Base-by-base conservation (phyloP, 768 basidiomycete genomes). In the Sutorius australiensis region DNA sequence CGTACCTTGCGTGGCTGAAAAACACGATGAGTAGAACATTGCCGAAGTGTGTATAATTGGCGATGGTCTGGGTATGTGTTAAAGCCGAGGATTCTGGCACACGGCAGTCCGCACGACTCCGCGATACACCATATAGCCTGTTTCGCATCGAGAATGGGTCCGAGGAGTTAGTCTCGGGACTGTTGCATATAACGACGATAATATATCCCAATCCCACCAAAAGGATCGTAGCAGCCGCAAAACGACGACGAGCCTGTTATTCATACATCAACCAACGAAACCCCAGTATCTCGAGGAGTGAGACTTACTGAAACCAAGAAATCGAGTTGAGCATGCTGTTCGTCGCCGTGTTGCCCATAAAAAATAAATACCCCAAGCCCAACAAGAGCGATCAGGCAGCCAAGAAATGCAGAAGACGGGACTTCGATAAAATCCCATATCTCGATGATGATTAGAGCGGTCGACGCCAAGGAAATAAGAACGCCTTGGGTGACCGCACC, bases 1-100 rank as follows among this genome's bases (percentile, higher is more conserved):
- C 67, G 48, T 80, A 80, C 41, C 78, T 63, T 21, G 75, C 61
- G 51, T 80, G 78, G 44, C 77, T 79, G 51, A 80, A 80, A 65
- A 80, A 80, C 9, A 79, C 76, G 43, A 80, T 60, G 32, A 80
- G 61, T 11, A 80, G 62, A 13, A 80, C 55, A 41, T 77, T 61
- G 53, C 70, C 69, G 55, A 80, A 80, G 10, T 62, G 60, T 31
- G 67, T 65, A 46, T 73, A 76, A 39, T 61, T 60, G 31, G 61
- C 51, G 19, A 56, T 60, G 27, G 57, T 54, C 44, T 48, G 56
- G 27, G 49, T 36, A 33, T 59, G 61, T 21, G 58, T 56, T 8
- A 45, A 52, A 33, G 66, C 45, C 30, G 64, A 62, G 27, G 67
- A 10, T 46, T 55, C 57, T 63, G 70, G 44, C 7, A 40, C 43